These are phyloP conservation scores for Sedum album DNA, from an alignment of 164 flowering plant genomes.

Conservation along the genomic window DNA sequence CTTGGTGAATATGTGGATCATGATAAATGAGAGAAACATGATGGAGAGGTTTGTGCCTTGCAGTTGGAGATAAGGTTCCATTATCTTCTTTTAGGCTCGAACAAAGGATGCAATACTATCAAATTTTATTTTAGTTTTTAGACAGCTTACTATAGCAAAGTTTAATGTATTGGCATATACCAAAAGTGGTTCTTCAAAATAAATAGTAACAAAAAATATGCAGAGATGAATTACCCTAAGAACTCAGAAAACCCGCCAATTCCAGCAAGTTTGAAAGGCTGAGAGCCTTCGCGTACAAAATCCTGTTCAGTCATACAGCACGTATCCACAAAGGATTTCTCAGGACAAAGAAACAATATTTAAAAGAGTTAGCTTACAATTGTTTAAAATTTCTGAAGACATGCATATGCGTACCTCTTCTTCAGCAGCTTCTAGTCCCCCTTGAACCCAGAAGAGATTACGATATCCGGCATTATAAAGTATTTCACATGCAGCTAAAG, in stretches of 20 bases:
- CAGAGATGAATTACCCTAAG: conserved; percentile 55
- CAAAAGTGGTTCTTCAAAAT: not conserved
- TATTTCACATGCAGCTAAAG: conserved; percentile 93
- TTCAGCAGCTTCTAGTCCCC: conserved; percentile 91
- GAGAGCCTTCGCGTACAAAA: conserved; percentile 80
- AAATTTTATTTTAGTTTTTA: not conserved
- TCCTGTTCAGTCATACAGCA: conserved; percentile 42
- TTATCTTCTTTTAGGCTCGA: not conserved
- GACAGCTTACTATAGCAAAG: not conserved
- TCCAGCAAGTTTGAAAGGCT: conserved; percentile 85
- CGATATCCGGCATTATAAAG: conserved; percentile 79
- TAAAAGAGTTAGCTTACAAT: not conserved
- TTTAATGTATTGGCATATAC: not conserved
- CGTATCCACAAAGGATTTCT: too few relatives aligned
- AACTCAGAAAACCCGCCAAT: conserved; percentile 94
- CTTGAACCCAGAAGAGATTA: conserved; percentile 93
- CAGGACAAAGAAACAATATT: not conserved
- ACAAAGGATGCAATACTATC: not conserved
- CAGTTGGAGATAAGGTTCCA: not conserved
- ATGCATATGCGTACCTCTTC: conserved; percentile 50
- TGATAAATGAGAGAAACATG: too few relatives aligned
- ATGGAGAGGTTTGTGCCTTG: too few relatives aligned
- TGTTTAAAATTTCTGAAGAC: not conserved
- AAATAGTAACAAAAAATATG: not conserved
- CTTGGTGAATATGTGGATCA: too few relatives aligned